phyloP scores from a whole-genome alignment of 2,329 filamentous ascomycete species.

The Trichoderma citrinoviride region DNA sequence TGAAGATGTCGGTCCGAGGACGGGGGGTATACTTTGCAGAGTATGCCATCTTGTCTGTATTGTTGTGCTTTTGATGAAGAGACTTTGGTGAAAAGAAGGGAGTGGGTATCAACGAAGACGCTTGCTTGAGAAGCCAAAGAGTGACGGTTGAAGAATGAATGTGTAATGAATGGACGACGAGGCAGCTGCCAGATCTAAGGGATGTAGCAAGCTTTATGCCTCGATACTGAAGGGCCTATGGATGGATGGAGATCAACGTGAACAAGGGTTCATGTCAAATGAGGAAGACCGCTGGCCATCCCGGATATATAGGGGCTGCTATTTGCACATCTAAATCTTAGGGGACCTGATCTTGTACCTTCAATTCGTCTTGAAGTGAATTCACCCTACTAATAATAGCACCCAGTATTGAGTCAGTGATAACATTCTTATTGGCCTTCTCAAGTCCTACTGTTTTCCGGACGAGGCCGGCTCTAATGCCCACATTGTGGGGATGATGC shows the following conservation, averaged over 20 bases:
- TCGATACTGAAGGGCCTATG: neutral
- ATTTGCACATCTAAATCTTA: neutral
- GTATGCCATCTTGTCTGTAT: constrained; percentile 29
- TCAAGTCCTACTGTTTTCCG: neutral
- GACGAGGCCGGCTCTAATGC: neutral
- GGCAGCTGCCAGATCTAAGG: neutral
- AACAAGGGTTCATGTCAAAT: neutral
- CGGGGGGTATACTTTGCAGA: constrained; percentile 32
- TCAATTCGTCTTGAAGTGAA: neutral
- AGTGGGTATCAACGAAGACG: neutral
- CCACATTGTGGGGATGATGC: neutral
- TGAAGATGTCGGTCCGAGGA: constrained; percentile 60
- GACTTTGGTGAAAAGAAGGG: neutral
- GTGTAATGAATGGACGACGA: neutral
- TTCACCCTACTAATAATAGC: neutral
- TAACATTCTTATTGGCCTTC: neutral
- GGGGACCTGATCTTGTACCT: neutral
- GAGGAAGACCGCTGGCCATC: neutral
- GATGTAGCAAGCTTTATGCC: neutral
- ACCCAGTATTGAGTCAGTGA: neutral
- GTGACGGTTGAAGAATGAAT: neutral
- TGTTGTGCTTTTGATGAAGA: neutral
- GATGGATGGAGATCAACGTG: neutral
- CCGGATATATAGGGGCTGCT: neutral
- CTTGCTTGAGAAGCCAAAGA: neutral